phyloP scores from a whole-genome alignment of 495 filamentous ascomycete species.

The Penicillium bovifimosum region DNA sequence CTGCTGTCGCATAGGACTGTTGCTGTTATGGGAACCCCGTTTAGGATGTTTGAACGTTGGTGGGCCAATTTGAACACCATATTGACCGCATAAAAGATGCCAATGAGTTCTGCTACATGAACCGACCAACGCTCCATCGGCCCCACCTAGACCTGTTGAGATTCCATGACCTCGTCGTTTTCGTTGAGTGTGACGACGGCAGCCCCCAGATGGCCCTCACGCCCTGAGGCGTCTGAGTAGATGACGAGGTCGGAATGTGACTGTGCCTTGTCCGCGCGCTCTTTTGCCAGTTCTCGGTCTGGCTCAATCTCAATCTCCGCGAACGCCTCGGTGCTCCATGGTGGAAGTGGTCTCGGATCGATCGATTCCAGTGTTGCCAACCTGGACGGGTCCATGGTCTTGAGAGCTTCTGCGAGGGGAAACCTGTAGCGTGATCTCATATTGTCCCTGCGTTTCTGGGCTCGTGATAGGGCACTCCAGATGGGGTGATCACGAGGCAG shows the following conservation, averaged over 20 bases:
- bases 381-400: slow-evolving; percentile 7
- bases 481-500: too few relatives aligned
- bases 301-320: slow-evolving; percentile 17
- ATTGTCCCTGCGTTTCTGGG: slow-evolving; percentile 8
- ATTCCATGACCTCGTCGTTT: slow-evolving; percentile 2
- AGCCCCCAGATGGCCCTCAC: too few relatives aligned
- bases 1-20: slow-evolving; percentile 4
- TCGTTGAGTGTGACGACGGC: slow-evolving; percentile 9
- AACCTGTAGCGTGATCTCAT: slow-evolving; percentile 3
- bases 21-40: background rate
- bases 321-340: slow-evolving; percentile 18
- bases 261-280: slow-evolving; percentile 6
- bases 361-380: slow-evolving; percentile 18
- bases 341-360: slow-evolving; percentile 13
- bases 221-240: slow-evolving; percentile 21
- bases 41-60: background rate
- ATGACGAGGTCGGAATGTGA: slow-evolving; percentile 7
- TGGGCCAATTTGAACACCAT: too few relatives aligned
- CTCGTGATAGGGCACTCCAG: background rate
- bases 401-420: slow-evolving; percentile 9
- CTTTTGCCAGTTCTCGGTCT: slow-evolving; percentile 16
- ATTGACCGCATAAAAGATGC: too few relatives aligned
- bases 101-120: too few relatives aligned
- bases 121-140: slow-evolving; percentile 21
- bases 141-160: slow-evolving; percentile 18